Evolutionary conservation across 2,329 filamentous ascomycete species (phyloP), one percentile per base, ranked within the genome.

Genomic region (Pseudovirgaria hyperparasitica): DNA sequence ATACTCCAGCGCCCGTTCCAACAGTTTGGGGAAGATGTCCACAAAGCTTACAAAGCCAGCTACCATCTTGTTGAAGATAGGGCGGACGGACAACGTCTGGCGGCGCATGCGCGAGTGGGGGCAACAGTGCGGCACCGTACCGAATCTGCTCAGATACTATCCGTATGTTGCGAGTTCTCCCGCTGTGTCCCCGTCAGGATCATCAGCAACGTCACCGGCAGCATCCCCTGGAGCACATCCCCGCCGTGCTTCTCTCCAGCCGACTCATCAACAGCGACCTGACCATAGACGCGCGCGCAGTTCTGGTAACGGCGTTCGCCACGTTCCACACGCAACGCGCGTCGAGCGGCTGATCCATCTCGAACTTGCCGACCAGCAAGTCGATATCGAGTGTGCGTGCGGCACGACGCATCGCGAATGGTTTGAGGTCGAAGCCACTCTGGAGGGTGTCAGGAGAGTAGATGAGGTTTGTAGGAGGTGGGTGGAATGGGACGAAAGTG

Each of bases 81-180:
- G 73, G 6, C 63, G 73, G 13, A 68, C 73, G 6, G 67, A 72
- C 39, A 98, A 98, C 44, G 86, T 98, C 3, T 84, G 92, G 46
- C 71, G 86, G 5, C 72, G 90, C 9, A 70, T 98, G 58, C 85
- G 86, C 44, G 81, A 96, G 55, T 96, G 90, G 90, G 76, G 76
- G 27, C 73, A 80, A 15, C 90, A 98, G 57, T 98, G 90, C 52
- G 84, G 82, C 1, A 85, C 94, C 49, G 74, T 84, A 35, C 65
- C 94, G 16, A 84, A 82, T 14, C 68, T 98, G 28, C 73, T 96
- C 26, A 75, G 90, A 5, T 96, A 80, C 56, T 98, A 98, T 46
- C 90, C 90, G 0, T 86, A 96, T 50, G 57, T 80, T 0, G 32
- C 48, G 7, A 45, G 45, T 1, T 34, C 42, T 4, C 24, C 34